Percentiles rank a stretch among this genome's conserved stretches.
phyloP scores from a whole-genome alignment of 164 flowering plant species.

The Berberis vulgaris region DNA sequence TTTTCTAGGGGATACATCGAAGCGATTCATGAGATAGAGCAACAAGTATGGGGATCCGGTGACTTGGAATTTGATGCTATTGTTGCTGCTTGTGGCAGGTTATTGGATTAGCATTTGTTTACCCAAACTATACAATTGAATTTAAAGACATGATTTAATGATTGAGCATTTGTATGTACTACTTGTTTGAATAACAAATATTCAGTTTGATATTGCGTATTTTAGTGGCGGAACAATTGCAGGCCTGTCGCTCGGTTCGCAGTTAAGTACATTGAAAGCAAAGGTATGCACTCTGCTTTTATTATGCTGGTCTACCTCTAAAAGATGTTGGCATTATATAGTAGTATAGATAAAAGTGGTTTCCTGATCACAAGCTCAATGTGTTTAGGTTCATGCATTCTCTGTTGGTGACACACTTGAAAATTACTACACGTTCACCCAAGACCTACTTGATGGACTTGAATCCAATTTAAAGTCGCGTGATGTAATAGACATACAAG shows the following conservation, averaged over 20 bases:
- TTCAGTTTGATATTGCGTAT: background rate
- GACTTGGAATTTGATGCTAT: conserved; percentile 5
- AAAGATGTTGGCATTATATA: background rate
- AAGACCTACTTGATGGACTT: conserved; percentile 7
- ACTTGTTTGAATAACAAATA: background rate
- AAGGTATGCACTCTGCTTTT: background rate
- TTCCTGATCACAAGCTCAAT: background rate
- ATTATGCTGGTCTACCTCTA: background rate
- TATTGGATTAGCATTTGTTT: background rate
- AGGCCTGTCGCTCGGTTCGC: conserved; percentile 5
- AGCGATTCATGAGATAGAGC: conserved; percentile 10
- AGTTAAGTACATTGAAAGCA: conserved; percentile 8
- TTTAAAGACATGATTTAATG: background rate
- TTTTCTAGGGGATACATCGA: conserved; percentile 10
- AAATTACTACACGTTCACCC: conserved; percentile 4
- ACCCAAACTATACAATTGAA: background rate
- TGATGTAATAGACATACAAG: conserved; percentile 8
- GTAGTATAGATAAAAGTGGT: no score
- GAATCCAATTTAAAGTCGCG: conserved; percentile 4
- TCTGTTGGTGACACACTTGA: conserved; percentile 6
- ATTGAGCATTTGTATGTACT: background rate
- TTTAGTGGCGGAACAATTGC: conserved; percentile 6
- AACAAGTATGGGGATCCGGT: background rate
- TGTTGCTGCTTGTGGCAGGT: conserved; percentile 14
- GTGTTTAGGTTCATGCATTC: conserved; percentile 5